phyloP scores from a whole-genome alignment of 257 asterid species.

The Jacaranda copaia region DNA sequence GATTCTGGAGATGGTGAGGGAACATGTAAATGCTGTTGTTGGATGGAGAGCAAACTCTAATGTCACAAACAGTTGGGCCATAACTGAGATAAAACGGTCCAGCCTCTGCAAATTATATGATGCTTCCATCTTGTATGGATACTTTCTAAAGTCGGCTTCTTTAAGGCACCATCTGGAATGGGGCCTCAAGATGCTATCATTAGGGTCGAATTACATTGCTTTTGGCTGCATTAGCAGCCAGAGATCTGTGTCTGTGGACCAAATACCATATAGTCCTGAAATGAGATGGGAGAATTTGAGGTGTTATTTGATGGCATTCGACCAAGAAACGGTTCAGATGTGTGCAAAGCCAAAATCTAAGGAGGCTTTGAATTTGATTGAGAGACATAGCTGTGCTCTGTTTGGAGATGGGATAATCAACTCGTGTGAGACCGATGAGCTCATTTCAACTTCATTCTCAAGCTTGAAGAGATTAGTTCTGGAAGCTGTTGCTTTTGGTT shows the following conservation, averaged over 20 bases:
- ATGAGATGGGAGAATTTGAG: constrained; percentile 48
- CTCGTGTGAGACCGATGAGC: constrained; percentile 47
- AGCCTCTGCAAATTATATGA: constrained; percentile 65
- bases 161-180: constrained; percentile 72
- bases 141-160: constrained; percentile 78
- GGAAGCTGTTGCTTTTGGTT: constrained; percentile 92
- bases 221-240: constrained; percentile 41
- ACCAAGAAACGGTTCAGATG: constrained; percentile 58
- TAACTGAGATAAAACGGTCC: constrained; percentile 49
- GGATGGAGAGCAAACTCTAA: constrained; percentile 62
- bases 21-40: constrained; percentile 59
- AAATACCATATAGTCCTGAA: constrained; percentile 32
- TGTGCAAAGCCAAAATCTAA: constrained; percentile 74
- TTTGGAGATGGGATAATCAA: constrained; percentile 63
- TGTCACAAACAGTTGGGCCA: constrained; percentile 65
- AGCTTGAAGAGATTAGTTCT: constrained; percentile 80
- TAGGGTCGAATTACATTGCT: constrained; percentile 35
- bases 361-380: constrained; percentile 73
- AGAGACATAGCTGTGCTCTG: constrained; percentile 72
- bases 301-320: constrained; percentile 67
- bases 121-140: constrained; percentile 78
- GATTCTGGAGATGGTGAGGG: constrained; percentile 74
- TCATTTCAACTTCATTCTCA: constrained; percentile 71
- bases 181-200: constrained; percentile 38
- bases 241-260: constrained; percentile 44